Evolutionary conservation across 352 stramenopile genomes (phyloP), one percentile per base, ranked within the genome.

Genomic region (Paralagenidium karlingii): DNA sequence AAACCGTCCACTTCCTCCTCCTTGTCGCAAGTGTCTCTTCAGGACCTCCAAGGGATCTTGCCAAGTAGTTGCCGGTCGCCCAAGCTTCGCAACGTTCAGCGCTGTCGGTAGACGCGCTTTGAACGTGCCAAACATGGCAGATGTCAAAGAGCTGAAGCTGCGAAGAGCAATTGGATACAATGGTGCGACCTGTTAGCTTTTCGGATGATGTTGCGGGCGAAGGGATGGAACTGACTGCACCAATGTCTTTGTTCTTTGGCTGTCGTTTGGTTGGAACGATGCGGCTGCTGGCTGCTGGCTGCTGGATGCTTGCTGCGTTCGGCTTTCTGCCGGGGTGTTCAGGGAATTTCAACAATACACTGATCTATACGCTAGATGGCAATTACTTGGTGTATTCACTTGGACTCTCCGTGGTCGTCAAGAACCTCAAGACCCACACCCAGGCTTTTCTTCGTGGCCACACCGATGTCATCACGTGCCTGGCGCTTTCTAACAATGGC

Each of bases 401-500:
- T 8, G 82, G 81, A 0, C 60, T 85, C 20, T 74, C 79, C 8
- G 77, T 94, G 41, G 71, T 94, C 26, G 62, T 94, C 22, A 82
- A 78, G 25, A 65, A 95, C 55, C 52, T 90, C 20, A 63, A 65
- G 18, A 67, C 66, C 36, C 69, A 84, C 32, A 65, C 58, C 7
- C 75, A 93, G 53, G 74, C 63, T 8, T 97, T 97, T 47, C 58
- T 97, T 19, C 82, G 94, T 39, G 89, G 83, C 26, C 88, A 96
- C 60, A 89, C 82, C 15, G 79, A 97, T 49, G 73, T 87, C 22
- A 91, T 98, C 49, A 95, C 83, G 19, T 97, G 86, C 33, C 47
- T 98, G 19, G 74, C 82, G 3, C 55, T 97, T 30, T 96, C 86
- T 5, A 89, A 91, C 40, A 84, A 97, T 47, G 90, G 89, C 21